Base-by-base conservation (phyloP, 495 filamentous ascomycete genomes). In the Penicillium nucicola region DNA sequence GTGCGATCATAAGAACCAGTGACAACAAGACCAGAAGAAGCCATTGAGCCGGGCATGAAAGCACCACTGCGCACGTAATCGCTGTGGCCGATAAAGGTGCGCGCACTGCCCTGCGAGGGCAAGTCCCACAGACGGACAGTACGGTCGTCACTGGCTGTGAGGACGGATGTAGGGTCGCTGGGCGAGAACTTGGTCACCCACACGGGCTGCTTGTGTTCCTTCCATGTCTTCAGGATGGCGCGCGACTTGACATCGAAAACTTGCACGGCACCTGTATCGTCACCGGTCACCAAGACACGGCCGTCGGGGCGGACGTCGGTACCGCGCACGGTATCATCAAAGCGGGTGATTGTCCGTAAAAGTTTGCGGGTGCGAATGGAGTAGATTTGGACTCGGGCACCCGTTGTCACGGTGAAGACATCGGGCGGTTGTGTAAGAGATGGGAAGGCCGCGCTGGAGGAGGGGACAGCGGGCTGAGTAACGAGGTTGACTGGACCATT, bases 151-250 rank as follows among this genome's bases (percentile, higher is more conserved):
- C 85, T 87, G 20, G 83, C 81, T 42, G 85, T 90, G 79, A 97
- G 84, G 20, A 97, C 69, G 1, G 82, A 82, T 0, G 93, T 99
- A 25, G 95, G 78, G 28, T 93, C 89, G 42, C 82, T 83, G 7
- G 91, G 91, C 15, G 85, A 89, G 76, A 93, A 97, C 57, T 88
- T 87, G 36, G 88, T 89, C 18, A 85, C 82, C 86, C 93, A 96
- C 31, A 96, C 91, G 34, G 95, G 88, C 75, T 95, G 91, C 70
- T 92, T 92, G 69, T 98, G 93, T 37, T 92, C 84, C 53, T 84
- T 84, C 95, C 93, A 99, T 40, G 93, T 96, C 77, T 93, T 93
- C 61, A 99, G 69, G 49, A 97, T 95, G 1, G 92, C 90, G 48
- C 93, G 82, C 34, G 88, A 89, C 17, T 78, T 83, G 45, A 93